Base-by-base conservation (phyloP, 2,329 filamentous ascomycete species). In the Pseudogymnoascus sp. region DNA sequence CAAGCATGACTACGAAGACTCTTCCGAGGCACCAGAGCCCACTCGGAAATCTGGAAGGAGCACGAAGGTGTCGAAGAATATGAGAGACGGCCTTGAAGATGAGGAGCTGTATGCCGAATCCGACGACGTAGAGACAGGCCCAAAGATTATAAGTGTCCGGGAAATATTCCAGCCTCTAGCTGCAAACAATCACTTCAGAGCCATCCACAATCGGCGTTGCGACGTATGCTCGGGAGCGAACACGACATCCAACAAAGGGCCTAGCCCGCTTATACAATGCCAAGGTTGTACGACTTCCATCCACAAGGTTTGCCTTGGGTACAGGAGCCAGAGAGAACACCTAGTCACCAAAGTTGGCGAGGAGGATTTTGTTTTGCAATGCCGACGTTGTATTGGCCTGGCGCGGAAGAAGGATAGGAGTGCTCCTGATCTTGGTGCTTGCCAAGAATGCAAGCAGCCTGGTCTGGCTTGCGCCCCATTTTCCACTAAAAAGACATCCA, bases 241-340 rank as follows among this genome's bases (percentile, higher is more conserved):
- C 7, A 77, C 82, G 59, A 77, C 80, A 21, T 73, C 76, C 1
- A 81, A 79, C 63, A 88, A 86, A 71, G 91, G 90, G 11, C 65
- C 53, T 35, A 73, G 72, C 0, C 79, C 83, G 40, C 78, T 99
- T 23, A 82, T 99, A 35, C 87, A 88, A 71, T 99, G 94, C 69
- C 95, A 99, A 76, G 94, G 94, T 31, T 99, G 94, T 73, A 91
- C 88, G 1, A 79, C 87, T 59, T 82, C 89, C 0, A 96, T 91
- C 68, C 94, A 99, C 75, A 91, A 90, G 73, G 77, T 77, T 42
- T 99, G 94, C 71, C 80, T 99, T 28, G 92, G 93, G 1, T 79
- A 81, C 59, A 84, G 94, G 60, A 83, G 82, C 61, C 78, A 74
- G 11, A 83, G 94, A 65, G 91, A 96, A n/a, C 94, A 97, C 73